Conservation (phyloP, 1,139 yeast genomes). For the Kluyveromyces sp. region DNA sequence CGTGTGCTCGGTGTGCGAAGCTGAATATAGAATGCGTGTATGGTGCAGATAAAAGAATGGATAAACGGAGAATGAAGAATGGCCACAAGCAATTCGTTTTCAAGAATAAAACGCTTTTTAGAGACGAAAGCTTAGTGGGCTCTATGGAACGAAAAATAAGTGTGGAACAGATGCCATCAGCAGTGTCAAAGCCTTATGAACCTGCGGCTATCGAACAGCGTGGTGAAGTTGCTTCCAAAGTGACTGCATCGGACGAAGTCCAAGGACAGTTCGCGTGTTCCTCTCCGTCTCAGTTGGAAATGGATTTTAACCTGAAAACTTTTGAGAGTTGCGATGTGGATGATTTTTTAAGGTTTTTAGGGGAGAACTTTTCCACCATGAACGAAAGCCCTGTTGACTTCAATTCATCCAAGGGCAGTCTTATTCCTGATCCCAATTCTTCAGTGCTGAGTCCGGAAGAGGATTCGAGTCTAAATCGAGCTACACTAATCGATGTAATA, state of each 20-base stretch:
- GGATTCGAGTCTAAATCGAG: too few relatives aligned
- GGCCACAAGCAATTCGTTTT: background rate
- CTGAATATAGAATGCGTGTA: slow-evolving; percentile 58
- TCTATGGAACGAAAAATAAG: too few relatives aligned
- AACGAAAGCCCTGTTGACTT: background rate
- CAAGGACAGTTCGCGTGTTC: too few relatives aligned
- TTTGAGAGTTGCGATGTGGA: slow-evolving; percentile 1
- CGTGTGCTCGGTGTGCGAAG: slow-evolving; percentile 78
- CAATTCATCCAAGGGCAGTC: background rate
- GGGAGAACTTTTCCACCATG: background rate
- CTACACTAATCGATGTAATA: background rate
- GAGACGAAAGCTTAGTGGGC: background rate
- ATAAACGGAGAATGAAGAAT: slow-evolving; percentile 1
- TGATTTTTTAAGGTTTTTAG: background rate
- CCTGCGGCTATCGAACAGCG: too few relatives aligned
- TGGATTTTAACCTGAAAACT: background rate
- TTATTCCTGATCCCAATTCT: too few relatives aligned
- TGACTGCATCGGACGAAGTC: too few relatives aligned
- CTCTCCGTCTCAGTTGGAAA: background rate
- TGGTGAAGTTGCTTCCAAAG: too few relatives aligned
- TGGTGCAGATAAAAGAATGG: slow-evolving; percentile 1
- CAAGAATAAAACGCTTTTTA: background rate
- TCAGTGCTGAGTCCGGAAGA: too few relatives aligned
- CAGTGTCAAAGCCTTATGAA: too few relatives aligned
- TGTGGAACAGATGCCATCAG: too few relatives aligned